These are phyloP conservation scores for Mycena latifolia DNA, from an alignment of 768 basidiomycete genomes.

Conservation along the genomic window DNA sequence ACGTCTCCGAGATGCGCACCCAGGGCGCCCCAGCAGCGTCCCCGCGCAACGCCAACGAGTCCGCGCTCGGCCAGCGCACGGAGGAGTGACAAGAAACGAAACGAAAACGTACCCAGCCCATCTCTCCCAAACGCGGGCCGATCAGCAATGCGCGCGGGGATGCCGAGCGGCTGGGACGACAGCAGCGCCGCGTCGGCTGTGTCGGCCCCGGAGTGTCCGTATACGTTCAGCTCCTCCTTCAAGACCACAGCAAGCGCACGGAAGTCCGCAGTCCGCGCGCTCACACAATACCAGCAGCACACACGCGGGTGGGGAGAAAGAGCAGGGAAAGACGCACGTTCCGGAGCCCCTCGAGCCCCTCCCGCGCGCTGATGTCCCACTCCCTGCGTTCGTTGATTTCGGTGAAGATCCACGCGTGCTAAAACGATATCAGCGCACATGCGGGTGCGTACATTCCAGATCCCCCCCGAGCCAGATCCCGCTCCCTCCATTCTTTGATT, in stretches of 20 bases:
- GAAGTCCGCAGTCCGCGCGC: constrained; percentile 91
- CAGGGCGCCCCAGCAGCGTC: constrained; percentile 88
- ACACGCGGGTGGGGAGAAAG: not conserved
- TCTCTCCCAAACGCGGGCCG: constrained; percentile 92
- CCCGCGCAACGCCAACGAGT: constrained; percentile 57
- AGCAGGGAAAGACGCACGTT: constrained; percentile 60
- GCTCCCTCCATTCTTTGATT: constrained; percentile 91
- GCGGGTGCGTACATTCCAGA: too few species aligned
- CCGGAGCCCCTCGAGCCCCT: constrained; percentile 83
- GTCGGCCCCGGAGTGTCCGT: constrained; percentile 91
- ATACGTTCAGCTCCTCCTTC: too few species aligned
- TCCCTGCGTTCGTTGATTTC: constrained; percentile 93
- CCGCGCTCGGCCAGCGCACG: too few species aligned
- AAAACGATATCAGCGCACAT: too few species aligned
- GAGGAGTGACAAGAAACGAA: not conserved
- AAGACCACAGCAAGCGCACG: constrained; percentile 52
- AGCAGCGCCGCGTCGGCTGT: constrained; percentile 93
- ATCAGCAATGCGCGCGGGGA: constrained; percentile 91
- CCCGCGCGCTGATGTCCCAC: constrained; percentile 92
- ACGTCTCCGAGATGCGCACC: constrained; percentile 96
- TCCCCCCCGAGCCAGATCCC: too few species aligned
- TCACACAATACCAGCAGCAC: constrained; percentile 40
- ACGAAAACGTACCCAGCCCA: constrained; percentile 78
- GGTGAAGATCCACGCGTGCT: constrained; percentile 97
- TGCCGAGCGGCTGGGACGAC: constrained; percentile 95